Conservation (phyloP, 2,329 filamentous ascomycete genomes). For the Penicillium carneum region DNA sequence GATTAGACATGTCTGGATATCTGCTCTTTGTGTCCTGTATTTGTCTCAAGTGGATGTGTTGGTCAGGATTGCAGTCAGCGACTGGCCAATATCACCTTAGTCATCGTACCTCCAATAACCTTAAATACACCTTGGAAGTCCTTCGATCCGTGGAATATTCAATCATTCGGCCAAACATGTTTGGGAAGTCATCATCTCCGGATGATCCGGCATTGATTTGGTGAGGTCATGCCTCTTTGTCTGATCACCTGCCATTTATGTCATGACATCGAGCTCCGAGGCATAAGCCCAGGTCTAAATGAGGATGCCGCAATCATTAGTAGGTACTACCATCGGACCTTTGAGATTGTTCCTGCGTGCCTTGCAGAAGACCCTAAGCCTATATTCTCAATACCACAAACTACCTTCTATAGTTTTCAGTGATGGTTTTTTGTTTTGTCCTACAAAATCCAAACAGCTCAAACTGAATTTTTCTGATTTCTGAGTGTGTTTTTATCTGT, state of each 20-base stretch:
- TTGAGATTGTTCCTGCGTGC: neutral
- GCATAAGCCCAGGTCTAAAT: neutral
- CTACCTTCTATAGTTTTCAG: neutral
- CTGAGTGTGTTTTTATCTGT: neutral
- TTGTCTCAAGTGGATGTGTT: slow-evolving; percentile 1
- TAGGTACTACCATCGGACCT: neutral
- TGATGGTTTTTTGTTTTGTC: neutral
- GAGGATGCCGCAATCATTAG: neutral
- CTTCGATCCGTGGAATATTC: slow-evolving; percentile 6
- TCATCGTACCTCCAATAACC: slow-evolving; percentile 7
- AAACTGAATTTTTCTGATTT: neutral
- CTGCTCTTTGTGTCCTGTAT: neutral
- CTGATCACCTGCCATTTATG: slow-evolving; percentile 1
- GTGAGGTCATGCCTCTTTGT: slow-evolving; percentile 11
- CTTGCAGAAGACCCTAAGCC: neutral
- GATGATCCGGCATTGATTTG: slow-evolving; percentile 3
- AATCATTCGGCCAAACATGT: neutral
- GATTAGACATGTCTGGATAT: slow-evolving; percentile 4
- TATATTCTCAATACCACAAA: neutral
- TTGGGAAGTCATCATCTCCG: neutral
- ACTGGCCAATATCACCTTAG: slow-evolving; percentile 9
- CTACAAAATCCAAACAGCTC: neutral
- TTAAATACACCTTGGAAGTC: slow-evolving; percentile 1
- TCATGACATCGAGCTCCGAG: slow-evolving; percentile 3
- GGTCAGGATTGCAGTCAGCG: neutral